Percentiles rank a stretch among this genome's conserved stretches.
These are phyloP conservation scores for Centrapalus pauciflorus DNA, from an alignment of 129 eudicot genomes.

Conservation along the genomic window DNA sequence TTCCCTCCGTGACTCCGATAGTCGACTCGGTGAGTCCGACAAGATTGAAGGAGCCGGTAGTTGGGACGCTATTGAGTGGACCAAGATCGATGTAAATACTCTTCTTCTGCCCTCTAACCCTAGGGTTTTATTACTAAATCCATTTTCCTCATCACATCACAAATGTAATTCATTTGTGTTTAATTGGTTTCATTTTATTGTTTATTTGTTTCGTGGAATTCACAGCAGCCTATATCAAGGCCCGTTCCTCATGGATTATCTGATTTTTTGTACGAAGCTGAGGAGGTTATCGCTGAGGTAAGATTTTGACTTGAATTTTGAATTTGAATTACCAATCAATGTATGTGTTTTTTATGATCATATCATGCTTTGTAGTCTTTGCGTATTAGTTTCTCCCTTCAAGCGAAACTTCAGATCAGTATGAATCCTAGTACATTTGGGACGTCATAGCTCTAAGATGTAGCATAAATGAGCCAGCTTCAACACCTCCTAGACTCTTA, in stretches of 20 bases:
- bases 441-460: too few relatives aligned
- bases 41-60: slow-evolving; percentile 72
- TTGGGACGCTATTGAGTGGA: slow-evolving; percentile 98
- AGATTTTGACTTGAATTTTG: slow-evolving; percentile 3
- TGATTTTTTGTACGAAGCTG: slow-evolving; percentile 64
- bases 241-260: slow-evolving; percentile 57
- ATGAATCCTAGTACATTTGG: not conserved
- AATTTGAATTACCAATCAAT: not conserved
- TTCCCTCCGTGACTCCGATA: slow-evolving; percentile 46
- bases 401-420: not conserved
- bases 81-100: slow-evolving; percentile 62
- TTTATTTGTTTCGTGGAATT: slow-evolving; percentile 4
- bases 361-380: not conserved
- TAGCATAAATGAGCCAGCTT: too few relatives aligned
- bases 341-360: not conserved
- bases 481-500: too few relatives aligned
- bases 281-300: slow-evolving; percentile 70
- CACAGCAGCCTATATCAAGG: slow-evolving; percentile 69
- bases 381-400: not conserved
- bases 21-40: slow-evolving; percentile 64
- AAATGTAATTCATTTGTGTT: not conserved
- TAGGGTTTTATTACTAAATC: slow-evolving; percentile 21
- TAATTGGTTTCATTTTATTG: not conserved
- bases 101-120: slow-evolving; percentile 13
- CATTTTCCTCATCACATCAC: not conserved